These are phyloP conservation scores for Rubroboletus satanas DNA, from an alignment of 768 basidiomycete species.

Conservation along the genomic window DNA sequence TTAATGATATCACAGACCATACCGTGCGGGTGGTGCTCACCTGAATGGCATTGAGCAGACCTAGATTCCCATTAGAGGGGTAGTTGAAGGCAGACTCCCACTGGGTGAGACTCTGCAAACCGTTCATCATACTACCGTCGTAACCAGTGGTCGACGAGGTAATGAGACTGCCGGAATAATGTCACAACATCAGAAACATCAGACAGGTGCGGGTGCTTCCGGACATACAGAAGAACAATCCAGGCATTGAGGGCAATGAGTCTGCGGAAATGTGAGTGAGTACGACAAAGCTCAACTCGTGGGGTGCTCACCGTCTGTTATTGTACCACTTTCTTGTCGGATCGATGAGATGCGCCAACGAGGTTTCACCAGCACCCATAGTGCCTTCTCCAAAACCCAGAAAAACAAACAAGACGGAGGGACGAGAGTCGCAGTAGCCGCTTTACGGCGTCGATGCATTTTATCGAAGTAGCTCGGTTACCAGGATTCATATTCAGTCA, in stretches of 20 bases:
- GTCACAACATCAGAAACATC: neutral
- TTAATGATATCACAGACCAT: neutral
- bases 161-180: constrained; percentile 45
- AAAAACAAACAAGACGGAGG: constrained; percentile 11
- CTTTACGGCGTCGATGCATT: neutral
- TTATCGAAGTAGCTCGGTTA: too few species aligned
- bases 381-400: constrained; percentile 2
- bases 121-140: constrained; percentile 79
- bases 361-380: constrained; percentile 53
- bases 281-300: neutral
- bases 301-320: constrained; percentile 54
- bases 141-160: constrained; percentile 74
- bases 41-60: constrained; percentile 72
- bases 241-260: constrained; percentile 63
- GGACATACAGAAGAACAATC: constrained; percentile 62
- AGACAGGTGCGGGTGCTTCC: neutral
- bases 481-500: too few species aligned
- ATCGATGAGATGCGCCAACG: constrained; percentile 55
- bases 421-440: constrained; percentile 21
- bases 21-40: constrained; percentile 27
- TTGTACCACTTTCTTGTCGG: constrained; percentile 72
- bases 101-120: constrained; percentile 62
- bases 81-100: constrained; percentile 60
- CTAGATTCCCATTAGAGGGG: constrained; percentile 55
- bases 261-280: constrained; percentile 29